These are phyloP conservation scores for Melampsora larici-populina DNA, from an alignment of 1,284 basidiomycete species.

Conservation along the genomic window DNA sequence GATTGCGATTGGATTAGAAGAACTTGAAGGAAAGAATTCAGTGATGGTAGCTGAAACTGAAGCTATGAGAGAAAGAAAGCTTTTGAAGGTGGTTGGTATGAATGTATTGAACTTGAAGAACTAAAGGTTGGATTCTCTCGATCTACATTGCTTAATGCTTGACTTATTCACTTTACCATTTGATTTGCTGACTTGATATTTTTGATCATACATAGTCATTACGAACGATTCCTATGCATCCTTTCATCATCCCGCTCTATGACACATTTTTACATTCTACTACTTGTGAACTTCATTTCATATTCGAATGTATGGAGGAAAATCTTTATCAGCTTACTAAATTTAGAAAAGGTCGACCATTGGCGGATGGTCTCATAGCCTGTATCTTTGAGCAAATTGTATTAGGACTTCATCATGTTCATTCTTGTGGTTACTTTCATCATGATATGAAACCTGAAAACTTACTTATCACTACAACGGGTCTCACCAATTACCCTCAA, in stretches of 20 bases:
- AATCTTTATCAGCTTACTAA: constrained; percentile 99
- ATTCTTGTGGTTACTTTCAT: constrained; percentile 90
- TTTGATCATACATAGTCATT: constrained; percentile 71
- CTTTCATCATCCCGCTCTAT: constrained; percentile 96
- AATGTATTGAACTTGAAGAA: constrained; percentile 92
- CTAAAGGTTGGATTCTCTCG: constrained; percentile 67
- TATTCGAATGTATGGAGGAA: constrained; percentile 99
- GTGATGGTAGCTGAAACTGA: constrained; percentile 64
- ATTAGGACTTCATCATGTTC: constrained; percentile 86
- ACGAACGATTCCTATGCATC: constrained; percentile 86
- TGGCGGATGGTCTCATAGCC: constrained; percentile 90
- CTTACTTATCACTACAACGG: constrained; percentile 98
- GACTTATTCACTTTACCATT: background rate
- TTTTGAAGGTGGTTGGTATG: constrained; percentile 95
- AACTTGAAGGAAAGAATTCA: constrained; percentile 64
- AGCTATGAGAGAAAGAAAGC: constrained; percentile 90
- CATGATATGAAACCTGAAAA: constrained; percentile 99
- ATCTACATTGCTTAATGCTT: too few relatives aligned
- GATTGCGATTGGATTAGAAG: constrained; percentile 65
- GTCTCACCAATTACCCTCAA: constrained; percentile 82
- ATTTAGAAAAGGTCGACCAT: constrained; percentile 84
- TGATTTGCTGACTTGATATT: too few relatives aligned
- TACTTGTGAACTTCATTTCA: constrained; percentile 94
- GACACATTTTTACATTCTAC: constrained; percentile 94
- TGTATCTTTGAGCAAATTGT: constrained; percentile 93